Conservation (phyloP, 2,329 filamentous ascomycete genomes). For the Eurotiales sp. region DNA sequence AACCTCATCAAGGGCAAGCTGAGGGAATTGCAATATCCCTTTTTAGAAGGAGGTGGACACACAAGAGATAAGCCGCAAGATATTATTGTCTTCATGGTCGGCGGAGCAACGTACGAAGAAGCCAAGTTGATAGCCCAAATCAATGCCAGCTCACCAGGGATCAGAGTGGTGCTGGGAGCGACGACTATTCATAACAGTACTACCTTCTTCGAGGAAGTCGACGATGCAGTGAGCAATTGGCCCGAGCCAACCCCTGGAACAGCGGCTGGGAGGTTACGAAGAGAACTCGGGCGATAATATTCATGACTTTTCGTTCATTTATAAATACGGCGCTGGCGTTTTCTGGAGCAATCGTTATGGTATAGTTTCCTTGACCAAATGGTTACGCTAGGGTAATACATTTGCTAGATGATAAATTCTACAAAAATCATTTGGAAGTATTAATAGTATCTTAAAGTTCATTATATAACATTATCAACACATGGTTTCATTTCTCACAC, state of each 20-base stretch:
- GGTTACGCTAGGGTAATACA: no score
- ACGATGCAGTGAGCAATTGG: constrained; percentile 83
- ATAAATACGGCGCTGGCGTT: constrained; percentile 9
- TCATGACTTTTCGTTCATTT: background rate
- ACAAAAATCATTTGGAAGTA: no score
- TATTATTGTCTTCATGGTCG: constrained; percentile 89
- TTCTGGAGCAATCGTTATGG: background rate
- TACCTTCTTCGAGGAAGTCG: constrained; percentile 86
- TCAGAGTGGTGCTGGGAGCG: constrained; percentile 84
- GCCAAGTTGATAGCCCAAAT: constrained; percentile 94
- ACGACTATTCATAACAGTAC: constrained; percentile 84
- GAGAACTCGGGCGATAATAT: constrained; percentile 54
- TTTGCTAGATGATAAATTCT: no score
- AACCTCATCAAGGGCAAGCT: constrained; percentile 89
- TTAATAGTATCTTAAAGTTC: no score
- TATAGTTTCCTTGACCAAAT: no score
- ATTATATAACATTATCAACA: background rate
- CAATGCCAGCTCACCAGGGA: constrained; percentile 83
- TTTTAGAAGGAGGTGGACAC: constrained; percentile 80
- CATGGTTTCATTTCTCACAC: background rate
- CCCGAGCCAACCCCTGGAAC: constrained; percentile 63
- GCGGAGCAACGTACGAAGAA: constrained; percentile 93
- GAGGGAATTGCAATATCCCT: constrained; percentile 84
- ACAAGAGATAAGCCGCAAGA: constrained; percentile 96
- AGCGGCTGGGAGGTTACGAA: constrained; percentile 59